Evolutionary conservation across 176 grass and related monocot species (phyloP).

Genomic region (Musa beccarii): DNA sequence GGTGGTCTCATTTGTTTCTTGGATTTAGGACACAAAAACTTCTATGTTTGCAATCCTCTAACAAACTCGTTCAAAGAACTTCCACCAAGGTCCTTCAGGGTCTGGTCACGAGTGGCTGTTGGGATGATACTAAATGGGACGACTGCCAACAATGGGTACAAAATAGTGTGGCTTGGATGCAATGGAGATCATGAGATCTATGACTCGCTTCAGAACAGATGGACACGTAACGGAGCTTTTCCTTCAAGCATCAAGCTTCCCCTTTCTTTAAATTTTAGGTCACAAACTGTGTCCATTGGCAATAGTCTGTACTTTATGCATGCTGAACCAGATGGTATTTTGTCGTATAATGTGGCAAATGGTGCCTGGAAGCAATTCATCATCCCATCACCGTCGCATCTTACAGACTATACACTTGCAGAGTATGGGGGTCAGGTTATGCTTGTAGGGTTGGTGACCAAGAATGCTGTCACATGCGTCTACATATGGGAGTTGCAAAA

Average conservation of each 20-base stretch:
- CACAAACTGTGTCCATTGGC: slow-evolving; percentile 63
- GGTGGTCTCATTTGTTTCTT: slow-evolving; percentile 93
- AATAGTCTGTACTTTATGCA: slow-evolving; percentile 89
- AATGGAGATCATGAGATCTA: slow-evolving; percentile 73
- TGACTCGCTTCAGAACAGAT: slow-evolving; percentile 51
- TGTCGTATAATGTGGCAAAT: slow-evolving; percentile 67
- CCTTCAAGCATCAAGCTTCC: slow-evolving; percentile 74
- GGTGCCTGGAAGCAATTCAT: slow-evolving; percentile 76
- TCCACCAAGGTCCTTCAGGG: slow-evolving; percentile 54
- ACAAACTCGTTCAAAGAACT: slow-evolving; percentile 69
- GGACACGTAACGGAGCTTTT: slow-evolving; percentile 44
- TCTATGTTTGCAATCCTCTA: slow-evolving; percentile 88
- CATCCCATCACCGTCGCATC: slow-evolving; percentile 71
- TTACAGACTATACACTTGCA: slow-evolving; percentile 73
- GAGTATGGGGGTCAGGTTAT: slow-evolving; percentile 75
- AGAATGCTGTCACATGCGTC: slow-evolving; percentile 88
- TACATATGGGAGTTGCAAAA: slow-evolving; percentile 98
- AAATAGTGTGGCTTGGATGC: slow-evolving; percentile 74
- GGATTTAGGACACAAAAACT: slow-evolving; percentile 69
- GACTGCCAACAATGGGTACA: slow-evolving; percentile 56
- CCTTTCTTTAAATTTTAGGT: slow-evolving; percentile 87
- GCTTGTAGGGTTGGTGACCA: slow-evolving; percentile 85
- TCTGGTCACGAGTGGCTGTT: slow-evolving; percentile 81
- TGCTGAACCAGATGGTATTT: slow-evolving; percentile 84
- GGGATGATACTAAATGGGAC: slow-evolving; percentile 82